Base-by-base conservation (phyloP, 2,329 filamentous ascomycete species). In the Fusarium agapanthi region DNA sequence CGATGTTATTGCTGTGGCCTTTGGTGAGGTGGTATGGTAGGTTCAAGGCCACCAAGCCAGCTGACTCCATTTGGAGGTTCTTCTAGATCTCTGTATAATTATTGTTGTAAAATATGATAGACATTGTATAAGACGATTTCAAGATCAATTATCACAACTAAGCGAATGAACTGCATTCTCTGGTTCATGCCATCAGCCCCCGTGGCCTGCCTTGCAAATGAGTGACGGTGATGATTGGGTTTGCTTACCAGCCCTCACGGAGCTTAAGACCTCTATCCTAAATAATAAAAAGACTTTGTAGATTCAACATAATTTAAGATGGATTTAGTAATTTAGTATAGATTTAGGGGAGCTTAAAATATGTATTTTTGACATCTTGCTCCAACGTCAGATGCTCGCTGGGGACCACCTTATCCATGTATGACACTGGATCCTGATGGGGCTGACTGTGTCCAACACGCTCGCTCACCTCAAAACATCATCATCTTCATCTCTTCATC, bases 11-110 rank as follows among this genome's bases (percentile, higher is more conserved):
- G 18, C 69, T 86, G 68, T 86, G 84, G 76, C 84, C 83, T 6
- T 40, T 82, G 9, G 85, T 83, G 26, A 78, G 76, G 57, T 80
- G 80, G 80, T 86, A 86, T 56, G 78, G 84, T 28, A 73, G 74
- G 0, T 86, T 86, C 65, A 86, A 86, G 78, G 80, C 78, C 62
- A 78, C 75, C 15, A 84, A 80, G 72, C 74, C 79, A 5, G 77
- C 81, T 2, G 82, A 86, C 65, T 86, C 84, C 6, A 74, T 86
- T 16, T 86, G 84, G 84, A 79, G 84, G 11, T 84, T 86, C 67
- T 86, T 86, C 67, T 86, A 78, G 41, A 12, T 2, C 16, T 40
- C 7, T 28, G 24, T 35, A 30, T 15, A 11, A 37, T n/a, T 15
- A 30, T 6, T 16, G 7, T 9, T 3, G 5, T 5, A 37, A 20